Evolutionary conservation across 805 yeast species (phyloP).

Genomic region (Barnettozyma vustinii): DNA sequence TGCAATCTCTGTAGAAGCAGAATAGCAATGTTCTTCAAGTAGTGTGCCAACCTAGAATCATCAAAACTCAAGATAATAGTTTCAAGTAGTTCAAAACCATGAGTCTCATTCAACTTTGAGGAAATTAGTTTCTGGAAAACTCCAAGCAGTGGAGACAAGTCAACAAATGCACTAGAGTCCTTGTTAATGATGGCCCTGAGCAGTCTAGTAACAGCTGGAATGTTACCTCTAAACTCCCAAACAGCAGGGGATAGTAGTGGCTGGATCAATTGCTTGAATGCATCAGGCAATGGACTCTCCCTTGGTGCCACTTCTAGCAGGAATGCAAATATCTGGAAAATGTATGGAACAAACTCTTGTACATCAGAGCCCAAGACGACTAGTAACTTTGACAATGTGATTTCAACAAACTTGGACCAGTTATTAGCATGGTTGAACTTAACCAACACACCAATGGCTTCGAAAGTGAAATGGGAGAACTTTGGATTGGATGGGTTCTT

Average conservation of each 20-base stretch:
- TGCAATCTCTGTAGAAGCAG: conserved; percentile 78
- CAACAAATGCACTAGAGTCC: conserved; percentile 32
- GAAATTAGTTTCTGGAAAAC: conserved; percentile 93
- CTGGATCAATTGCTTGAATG: conserved; percentile 60
- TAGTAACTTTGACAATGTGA: conserved; percentile 63
- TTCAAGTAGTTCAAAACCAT: conserved; percentile 83
- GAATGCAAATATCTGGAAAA: conserved; percentile 83
- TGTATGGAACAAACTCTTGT: conserved; percentile 91
- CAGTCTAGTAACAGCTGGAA: conserved; percentile 87
- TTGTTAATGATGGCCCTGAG: conserved; percentile 56
- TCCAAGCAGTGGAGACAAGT: conserved; percentile 78
- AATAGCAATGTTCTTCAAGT: conserved; percentile 65
- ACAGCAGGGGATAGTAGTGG: conserved; percentile 86
- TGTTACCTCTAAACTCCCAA: conserved; percentile 91
- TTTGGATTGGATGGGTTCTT: conserved; percentile 94
- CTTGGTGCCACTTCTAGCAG: conserved; percentile 58
- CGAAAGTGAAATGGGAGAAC: conserved; percentile 87
- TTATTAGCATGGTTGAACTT: conserved; percentile 39
- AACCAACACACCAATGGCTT: conserved; percentile 73
- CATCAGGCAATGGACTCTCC: conserved; percentile 48
- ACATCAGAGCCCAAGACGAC: conserved; percentile 73
- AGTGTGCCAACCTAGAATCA: conserved; percentile 42
- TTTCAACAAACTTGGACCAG: conserved; percentile 29
- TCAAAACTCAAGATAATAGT: conserved; percentile 57
- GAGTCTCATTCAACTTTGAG: conserved; percentile 71